Conservation (phyloP, 352 stramenopile species). For the Phytophthora sojae region DNA sequence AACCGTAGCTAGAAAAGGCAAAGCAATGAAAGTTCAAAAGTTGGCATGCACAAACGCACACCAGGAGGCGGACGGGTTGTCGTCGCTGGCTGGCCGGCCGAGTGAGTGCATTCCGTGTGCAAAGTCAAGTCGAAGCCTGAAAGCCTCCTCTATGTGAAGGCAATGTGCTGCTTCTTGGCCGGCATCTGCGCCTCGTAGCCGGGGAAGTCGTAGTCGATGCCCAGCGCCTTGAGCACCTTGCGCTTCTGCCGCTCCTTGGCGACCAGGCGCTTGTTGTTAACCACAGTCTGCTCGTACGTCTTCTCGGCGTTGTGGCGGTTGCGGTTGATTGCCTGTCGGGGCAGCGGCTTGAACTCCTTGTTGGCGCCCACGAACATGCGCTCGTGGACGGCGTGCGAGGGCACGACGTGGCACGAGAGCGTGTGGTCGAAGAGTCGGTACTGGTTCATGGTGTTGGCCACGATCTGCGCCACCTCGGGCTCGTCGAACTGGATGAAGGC, state of each 20-base stretch:
- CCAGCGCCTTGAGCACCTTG: constrained; percentile 72
- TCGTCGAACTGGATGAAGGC: constrained; percentile 97
- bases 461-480: constrained; percentile 92
- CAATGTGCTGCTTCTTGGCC: constrained; percentile 81
- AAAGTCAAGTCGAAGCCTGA: background rate
- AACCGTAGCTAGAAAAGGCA: constrained; percentile 27
- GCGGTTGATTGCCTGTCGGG: constrained; percentile 72
- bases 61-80: background rate
- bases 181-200: constrained; percentile 74
- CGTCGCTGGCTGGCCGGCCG: background rate
- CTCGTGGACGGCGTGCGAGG: constrained; percentile 87
- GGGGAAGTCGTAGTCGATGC: constrained; percentile 89
- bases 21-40: constrained; percentile 20
- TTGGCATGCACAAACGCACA: background rate
- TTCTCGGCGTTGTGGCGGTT: constrained; percentile 84
- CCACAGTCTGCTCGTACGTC: constrained; percentile 76
- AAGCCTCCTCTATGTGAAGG: constrained; percentile 52
- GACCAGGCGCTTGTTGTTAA: constrained; percentile 78
- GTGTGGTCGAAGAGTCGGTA: constrained; percentile 96
- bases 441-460: constrained; percentile 95
- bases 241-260: constrained; percentile 83
- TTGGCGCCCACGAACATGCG: constrained; percentile 89
- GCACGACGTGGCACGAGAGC: constrained; percentile 94
- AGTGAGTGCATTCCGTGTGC: constrained; percentile 9
- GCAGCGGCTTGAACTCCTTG: constrained; percentile 83